Conservation (phyloP, 345 rosid species). For the Camelina sativa region DNA sequence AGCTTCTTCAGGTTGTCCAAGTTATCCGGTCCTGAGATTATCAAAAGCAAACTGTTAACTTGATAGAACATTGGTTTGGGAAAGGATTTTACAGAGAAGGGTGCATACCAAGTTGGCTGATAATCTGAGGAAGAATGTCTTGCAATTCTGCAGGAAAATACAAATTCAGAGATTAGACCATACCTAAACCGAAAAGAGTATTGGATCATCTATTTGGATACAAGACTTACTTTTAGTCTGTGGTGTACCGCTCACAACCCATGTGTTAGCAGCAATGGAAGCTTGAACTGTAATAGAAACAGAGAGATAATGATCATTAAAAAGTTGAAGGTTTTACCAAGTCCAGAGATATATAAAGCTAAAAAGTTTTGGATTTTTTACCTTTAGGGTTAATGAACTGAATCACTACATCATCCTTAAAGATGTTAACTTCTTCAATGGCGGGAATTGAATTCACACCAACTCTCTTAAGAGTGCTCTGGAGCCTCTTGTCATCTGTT, state of each 20-base stretch:
- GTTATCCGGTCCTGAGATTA: slow-evolving; percentile 75
- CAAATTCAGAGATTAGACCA: slow-evolving; percentile 5
- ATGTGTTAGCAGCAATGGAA: slow-evolving; percentile 88
- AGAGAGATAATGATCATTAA: not conserved
- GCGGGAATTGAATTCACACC: slow-evolving; percentile 94
- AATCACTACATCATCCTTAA: slow-evolving; percentile 90
- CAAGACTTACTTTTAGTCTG: slow-evolving; percentile 77
- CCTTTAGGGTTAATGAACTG: slow-evolving; percentile 94
- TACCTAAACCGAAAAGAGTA: not conserved
- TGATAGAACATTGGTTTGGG: not conserved
- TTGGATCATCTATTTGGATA: not conserved
- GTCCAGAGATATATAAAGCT: not conserved
- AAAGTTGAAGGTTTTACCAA: not conserved
- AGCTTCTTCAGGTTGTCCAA: slow-evolving; percentile 90
- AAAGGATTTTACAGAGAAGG: not conserved
- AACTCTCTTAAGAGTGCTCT: slow-evolving; percentile 93
- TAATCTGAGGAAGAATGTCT: slow-evolving; percentile 89
- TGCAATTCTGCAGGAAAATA: slow-evolving; percentile 63
- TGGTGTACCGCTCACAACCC: slow-evolving; percentile 96
- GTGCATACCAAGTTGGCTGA: slow-evolving; percentile 80
- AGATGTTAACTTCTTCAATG: slow-evolving; percentile 96
- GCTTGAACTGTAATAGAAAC: slow-evolving; percentile 77
- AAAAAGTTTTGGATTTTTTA: slow-evolving; percentile 15
- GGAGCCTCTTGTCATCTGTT: slow-evolving; percentile 95
- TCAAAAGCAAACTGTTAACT: not conserved